Evolutionary conservation across 148 eudicot genomes (phyloP), one percentile per base, ranked within the genome.

Genomic region (Heliosperma pusillum): DNA sequence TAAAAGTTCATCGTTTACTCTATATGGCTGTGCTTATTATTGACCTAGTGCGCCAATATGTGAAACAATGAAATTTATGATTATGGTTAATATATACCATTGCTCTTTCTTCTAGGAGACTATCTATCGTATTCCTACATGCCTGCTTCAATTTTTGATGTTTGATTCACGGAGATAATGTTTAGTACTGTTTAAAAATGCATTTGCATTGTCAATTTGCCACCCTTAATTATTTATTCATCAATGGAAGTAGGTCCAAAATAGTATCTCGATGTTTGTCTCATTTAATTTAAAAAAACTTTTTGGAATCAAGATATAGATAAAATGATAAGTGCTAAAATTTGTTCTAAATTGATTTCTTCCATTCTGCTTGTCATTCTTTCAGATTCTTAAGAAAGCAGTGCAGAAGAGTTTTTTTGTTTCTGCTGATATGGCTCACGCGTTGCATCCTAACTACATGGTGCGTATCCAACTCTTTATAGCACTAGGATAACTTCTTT

Each of bases 381-480:
- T 45, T 45, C 82, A 95, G 99, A 75, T 95, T 71, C 81, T 92
- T 71, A 86, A 88, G 81, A 90, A 86, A 81, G 94, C 88, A 70
- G 88, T 88, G 73, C 99, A 95, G 76, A 95, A 73, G 82, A 92
- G 99, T 75, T 95, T 92, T 80, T 83, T 92, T 52, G 89, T 95
- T 56, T 95, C 99, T 61, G 99, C 99, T 78, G 99, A 95, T 78
- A 95, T 95, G 99, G 99, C 99, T 19, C 99, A 95, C 81, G 99
- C 99, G 64, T 83, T 95, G 73, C 99, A 95, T 74, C 99, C 99
- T 62, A 95, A 95, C 83, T 95, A 95, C 69, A 86, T 86, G 97
- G 99, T 95, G 80, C 20, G 79, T 58, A 40, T 74, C 40, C 62
- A 63, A 17, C 5, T 10, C 59, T 27, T 42, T 70, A 52, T 45